phyloP scores from a whole-genome alignment of 2,329 filamentous ascomycete species.

The Domatiomyces catenatus region DNA sequence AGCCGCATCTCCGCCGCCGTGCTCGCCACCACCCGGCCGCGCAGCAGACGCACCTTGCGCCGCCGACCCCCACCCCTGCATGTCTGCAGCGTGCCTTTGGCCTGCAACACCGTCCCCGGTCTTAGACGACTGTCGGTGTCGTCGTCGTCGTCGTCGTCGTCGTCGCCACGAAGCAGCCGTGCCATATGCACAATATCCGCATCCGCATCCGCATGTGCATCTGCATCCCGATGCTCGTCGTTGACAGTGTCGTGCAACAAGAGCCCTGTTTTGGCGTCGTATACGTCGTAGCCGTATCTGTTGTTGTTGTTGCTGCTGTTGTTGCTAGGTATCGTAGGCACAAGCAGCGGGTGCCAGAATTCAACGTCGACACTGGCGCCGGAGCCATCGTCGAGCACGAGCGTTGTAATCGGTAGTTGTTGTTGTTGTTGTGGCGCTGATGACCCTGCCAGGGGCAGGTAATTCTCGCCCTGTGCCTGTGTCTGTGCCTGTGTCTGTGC shows the following conservation, averaged over 20 bases:
- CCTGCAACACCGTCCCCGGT: conserved; percentile 30
- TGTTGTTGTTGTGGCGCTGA: conserved; percentile 14
- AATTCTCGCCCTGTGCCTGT: too few relatives aligned
- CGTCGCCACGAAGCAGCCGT: too few relatives aligned
- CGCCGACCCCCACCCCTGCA: conserved; percentile 36
- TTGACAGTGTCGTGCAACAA: too few relatives aligned
- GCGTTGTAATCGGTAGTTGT: conserved; percentile 2
- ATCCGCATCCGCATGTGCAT: too few relatives aligned
- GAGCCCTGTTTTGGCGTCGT: too few relatives aligned
- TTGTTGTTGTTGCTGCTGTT: background rate
- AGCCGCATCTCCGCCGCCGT: conserved; percentile 41
- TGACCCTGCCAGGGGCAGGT: too few relatives aligned
- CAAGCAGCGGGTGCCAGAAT: conserved; percentile 25
- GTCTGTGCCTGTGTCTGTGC: too few relatives aligned
- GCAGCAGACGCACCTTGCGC: conserved; percentile 41
- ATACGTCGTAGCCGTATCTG: conserved; percentile 14
- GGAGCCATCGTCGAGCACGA: conserved; percentile 47
- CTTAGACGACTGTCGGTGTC: too few relatives aligned
- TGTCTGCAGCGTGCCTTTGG: conserved; percentile 41
- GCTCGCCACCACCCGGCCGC: conserved; percentile 32
- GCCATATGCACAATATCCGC: too few relatives aligned
- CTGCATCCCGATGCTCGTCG: too few relatives aligned
- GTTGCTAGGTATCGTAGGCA: too few relatives aligned
- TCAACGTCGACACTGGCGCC: conserved; percentile 43
- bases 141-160: too few relatives aligned